phyloP scores from a whole-genome alignment of 345 rosid genomes.

The Mallotus nudiflorus region DNA sequence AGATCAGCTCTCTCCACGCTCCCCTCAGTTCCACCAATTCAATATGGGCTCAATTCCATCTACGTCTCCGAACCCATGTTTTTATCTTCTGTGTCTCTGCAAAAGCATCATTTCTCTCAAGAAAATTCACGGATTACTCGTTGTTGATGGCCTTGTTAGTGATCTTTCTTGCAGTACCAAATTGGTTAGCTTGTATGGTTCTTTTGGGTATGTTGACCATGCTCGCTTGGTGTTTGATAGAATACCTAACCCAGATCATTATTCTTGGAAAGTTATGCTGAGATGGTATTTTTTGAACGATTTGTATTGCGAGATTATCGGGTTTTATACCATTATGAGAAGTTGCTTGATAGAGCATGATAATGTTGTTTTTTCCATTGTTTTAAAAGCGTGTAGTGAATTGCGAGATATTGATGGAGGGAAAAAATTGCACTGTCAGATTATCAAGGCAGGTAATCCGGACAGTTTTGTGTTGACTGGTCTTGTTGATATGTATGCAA shows the following conservation, averaged over 20 bases:
- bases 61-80: slow-evolving; percentile 33
- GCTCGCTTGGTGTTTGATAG: slow-evolving; percentile 75
- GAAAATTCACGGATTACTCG: slow-evolving; percentile 45
- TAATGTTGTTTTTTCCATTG: slow-evolving; percentile 53
- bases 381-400: slow-evolving; percentile 73
- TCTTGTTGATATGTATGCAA: slow-evolving; percentile 44
- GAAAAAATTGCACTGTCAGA: slow-evolving; percentile 27
- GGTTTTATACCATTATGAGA: slow-evolving; percentile 42
- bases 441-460: slow-evolving; percentile 20
- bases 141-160: slow-evolving; percentile 43
- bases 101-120: slow-evolving; percentile 41
- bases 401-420: slow-evolving; percentile 44
- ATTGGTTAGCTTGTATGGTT: slow-evolving; percentile 60
- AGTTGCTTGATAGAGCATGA: slow-evolving; percentile 35
- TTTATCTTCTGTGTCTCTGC: slow-evolving; percentile 50
- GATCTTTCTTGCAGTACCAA: slow-evolving; percentile 56
- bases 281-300: slow-evolving; percentile 61
- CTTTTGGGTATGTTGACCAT: slow-evolving; percentile 40
- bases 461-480: slow-evolving; percentile 24
- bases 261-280: slow-evolving; percentile 68
- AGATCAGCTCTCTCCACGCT: not conserved
- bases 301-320: slow-evolving; percentile 38
- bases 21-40: slow-evolving; percentile 12
- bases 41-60: slow-evolving; percentile 20
- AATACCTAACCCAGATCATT: slow-evolving; percentile 68